Conservation (phyloP, 78 protist species). For the Dictyostelium purpureum region DNA sequence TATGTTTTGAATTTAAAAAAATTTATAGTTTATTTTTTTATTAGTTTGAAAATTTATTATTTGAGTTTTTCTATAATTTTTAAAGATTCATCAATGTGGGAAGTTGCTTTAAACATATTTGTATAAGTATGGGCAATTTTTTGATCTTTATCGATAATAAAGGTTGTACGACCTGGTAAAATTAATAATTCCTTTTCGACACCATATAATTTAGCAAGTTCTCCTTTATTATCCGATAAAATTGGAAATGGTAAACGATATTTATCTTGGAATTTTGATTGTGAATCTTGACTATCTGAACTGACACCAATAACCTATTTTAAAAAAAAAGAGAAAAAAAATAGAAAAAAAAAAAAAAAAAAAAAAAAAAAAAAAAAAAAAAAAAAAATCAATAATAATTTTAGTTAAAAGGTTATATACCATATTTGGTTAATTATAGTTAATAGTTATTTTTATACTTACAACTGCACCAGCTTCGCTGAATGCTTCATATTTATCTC, state of each 20-base stretch:
- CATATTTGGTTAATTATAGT: too few species aligned
- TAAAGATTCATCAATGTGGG: constrained; percentile 40
- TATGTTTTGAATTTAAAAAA: too few species aligned
- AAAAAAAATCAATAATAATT: too few species aligned
- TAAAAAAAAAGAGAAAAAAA: background rate
- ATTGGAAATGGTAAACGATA: constrained; percentile 26
- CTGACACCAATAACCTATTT: constrained; percentile 57
- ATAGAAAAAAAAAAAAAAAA: background rate
- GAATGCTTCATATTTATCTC: constrained; percentile 43
- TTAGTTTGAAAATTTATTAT: too few species aligned
- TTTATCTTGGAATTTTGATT: constrained; percentile 30
- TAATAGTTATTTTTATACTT: too few species aligned
- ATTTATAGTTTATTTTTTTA: too few species aligned
- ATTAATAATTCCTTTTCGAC: constrained; percentile 12
- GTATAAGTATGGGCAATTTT: constrained; percentile 13
- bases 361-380: background rate
- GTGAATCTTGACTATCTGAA: constrained; percentile 27
- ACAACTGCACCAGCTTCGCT: constrained; percentile 17
- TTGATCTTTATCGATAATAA: constrained; percentile 50
- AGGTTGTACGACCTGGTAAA: constrained; percentile 54
- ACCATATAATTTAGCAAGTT: background rate
- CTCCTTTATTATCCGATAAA: constrained; percentile 23
- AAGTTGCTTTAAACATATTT: background rate
- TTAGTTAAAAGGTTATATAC: too few species aligned
- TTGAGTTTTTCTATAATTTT: constrained; percentile 23